These are phyloP conservation scores for Mortierella sp. DNA, from an alignment of 371 early-diverging fungal genomes.

Conservation along the genomic window DNA sequence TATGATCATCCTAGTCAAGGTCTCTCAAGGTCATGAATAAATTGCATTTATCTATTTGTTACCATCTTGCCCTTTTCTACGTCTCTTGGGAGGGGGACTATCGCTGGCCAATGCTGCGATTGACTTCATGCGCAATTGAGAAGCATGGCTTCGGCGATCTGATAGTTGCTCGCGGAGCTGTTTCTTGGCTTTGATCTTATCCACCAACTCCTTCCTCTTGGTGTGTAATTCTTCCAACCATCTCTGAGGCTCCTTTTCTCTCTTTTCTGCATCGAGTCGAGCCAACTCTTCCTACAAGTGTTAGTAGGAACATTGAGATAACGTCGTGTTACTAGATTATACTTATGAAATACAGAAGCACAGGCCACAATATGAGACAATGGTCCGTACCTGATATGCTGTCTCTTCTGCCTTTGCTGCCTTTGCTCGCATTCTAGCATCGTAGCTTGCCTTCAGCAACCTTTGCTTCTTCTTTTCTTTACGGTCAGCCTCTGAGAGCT, in stretches of 20 bases:
- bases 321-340: background rate
- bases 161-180: slow-evolving; percentile 81
- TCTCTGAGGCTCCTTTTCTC: slow-evolving; percentile 73
- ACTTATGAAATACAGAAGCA: background rate
- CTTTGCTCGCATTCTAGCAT: slow-evolving; percentile 83
- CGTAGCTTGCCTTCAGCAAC: slow-evolving; percentile 84
- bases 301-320: background rate
- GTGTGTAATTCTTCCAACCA: slow-evolving; percentile 81
- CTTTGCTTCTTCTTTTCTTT: slow-evolving; percentile 91
- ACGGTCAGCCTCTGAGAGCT: slow-evolving; percentile 79
- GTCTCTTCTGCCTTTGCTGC: slow-evolving; percentile 85
- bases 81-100: slow-evolving; percentile 63
- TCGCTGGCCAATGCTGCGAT: slow-evolving; percentile 87
- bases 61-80: slow-evolving; percentile 72
- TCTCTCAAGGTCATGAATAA: background rate
- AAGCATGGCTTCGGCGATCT: slow-evolving; percentile 89
- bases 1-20: too few relatives aligned
- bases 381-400: slow-evolving; percentile 59
- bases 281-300: slow-evolving; percentile 69
- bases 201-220: slow-evolving; percentile 71
- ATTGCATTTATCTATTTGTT: slow-evolving; percentile 2
- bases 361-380: background rate
- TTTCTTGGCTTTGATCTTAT: slow-evolving; percentile 73
- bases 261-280: slow-evolving; percentile 78
- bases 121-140: slow-evolving; percentile 86